Conservation (phyloP, 345 rosid genomes). For the Orychophragmus violaceus region DNA sequence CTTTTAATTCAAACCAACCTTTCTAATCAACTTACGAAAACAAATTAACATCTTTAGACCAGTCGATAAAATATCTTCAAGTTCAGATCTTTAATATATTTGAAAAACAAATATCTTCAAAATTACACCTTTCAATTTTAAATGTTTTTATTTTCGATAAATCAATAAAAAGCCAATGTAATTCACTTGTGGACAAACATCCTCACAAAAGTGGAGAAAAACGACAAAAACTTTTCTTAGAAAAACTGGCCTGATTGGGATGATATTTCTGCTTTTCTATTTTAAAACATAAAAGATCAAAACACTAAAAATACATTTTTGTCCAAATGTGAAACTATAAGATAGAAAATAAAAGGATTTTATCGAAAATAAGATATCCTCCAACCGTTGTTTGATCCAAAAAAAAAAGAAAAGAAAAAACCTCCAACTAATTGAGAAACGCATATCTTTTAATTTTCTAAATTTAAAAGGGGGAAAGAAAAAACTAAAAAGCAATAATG, state of each 20-base stretch:
- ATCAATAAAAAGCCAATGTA: neutral
- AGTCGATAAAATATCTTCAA: neutral
- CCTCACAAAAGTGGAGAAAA: neutral
- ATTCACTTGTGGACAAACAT: neutral
- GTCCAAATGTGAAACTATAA: neutral
- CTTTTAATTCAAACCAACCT: too few relatives aligned
- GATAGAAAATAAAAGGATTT: neutral
- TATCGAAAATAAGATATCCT: neutral
- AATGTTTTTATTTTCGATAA: neutral
- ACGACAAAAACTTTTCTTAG: neutral
- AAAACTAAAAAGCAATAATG: neutral
- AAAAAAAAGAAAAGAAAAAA: too few relatives aligned
- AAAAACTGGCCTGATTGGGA: neutral
- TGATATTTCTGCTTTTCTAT: neutral
- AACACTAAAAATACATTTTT: neutral
- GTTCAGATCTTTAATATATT: neutral
- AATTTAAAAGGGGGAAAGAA: neutral
- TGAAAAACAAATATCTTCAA: neutral
- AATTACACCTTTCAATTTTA: neutral
- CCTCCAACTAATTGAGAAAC: neutral
- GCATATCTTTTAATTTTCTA: neutral
- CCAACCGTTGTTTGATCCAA: too few relatives aligned
- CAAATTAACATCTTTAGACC: neutral
- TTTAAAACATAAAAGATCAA: neutral
- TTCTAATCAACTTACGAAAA: neutral